Base-by-base conservation (phyloP, 192 early-diverging fungal genomes). In the Coemansia javaensis region DNA sequence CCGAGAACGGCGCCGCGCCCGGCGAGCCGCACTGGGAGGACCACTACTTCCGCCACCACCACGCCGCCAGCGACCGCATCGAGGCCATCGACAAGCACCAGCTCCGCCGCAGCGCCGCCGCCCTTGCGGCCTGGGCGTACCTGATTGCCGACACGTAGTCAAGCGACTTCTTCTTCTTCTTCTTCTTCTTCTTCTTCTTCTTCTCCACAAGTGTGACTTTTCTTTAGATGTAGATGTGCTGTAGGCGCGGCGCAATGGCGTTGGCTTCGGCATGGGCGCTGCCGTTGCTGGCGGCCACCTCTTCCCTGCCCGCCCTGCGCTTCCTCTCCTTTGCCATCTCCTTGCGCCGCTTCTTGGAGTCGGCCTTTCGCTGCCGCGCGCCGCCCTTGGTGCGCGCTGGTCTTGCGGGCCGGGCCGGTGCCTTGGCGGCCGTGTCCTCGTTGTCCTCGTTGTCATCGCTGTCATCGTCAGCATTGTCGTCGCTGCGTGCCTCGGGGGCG, bases 1-100 rank as follows among this genome's bases (percentile, higher is more conserved):
- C 75, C 0, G 77, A 79, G 59, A 73, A 50, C 32, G 35, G 44
- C 52, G 53, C 50, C 6, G 62, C 37, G 18, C 59, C 53, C 8
- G 62, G 59, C 20, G 47, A 60, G n/a, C 63, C 51, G 5, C n/a
- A 47, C 7, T 72, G 76, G 55, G 44, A 50, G 40, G 61, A 63
- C 25, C 77, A 76, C 7, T 83, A 83, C 48, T 83, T 83, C 63
- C 69, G 75, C 25, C 69, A 78, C 50, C 81, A 83, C 49, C 81
- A 83, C 21, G 77, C 79, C 0, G 40, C 13, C 43, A 67, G 61
- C 60, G 79, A 83, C 31, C 60, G 75, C 40, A 56, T 83, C 42
- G 69, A 79, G 30, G 58, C 59, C 3, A 70, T 83, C 24, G 67
- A 77, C 53, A 68, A 72, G 40, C 67, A 75, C 38, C 76, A 82